phyloP scores from a whole-genome alignment of 1,284 basidiomycete genomes.

The Microbotryum lychnidis-dioicae region DNA sequence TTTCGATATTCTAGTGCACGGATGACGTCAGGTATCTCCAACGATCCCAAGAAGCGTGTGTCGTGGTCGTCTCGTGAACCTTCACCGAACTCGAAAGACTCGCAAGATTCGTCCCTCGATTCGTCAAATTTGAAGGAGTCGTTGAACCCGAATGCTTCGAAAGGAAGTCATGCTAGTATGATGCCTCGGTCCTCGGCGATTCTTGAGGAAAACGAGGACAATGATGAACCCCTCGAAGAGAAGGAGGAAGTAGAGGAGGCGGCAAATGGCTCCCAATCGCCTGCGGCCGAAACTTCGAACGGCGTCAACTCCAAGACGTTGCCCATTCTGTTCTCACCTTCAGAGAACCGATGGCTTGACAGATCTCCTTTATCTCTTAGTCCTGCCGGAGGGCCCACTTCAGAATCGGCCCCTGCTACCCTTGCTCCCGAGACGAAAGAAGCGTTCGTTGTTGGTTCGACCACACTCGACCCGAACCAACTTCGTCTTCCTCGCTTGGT shows the following conservation, averaged over 20 bases:
- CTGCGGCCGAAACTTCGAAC: background rate
- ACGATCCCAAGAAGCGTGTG: background rate
- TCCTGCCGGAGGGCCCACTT: background rate
- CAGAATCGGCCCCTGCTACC: no score
- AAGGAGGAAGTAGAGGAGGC: conserved; percentile 1
- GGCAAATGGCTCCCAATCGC: background rate
- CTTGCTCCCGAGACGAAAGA: no score
- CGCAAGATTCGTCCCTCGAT: background rate
- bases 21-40: background rate
- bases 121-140: background rate
- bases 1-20: background rate
- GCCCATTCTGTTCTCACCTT: conserved; percentile 6
- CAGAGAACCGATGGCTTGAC: conserved; percentile 17
- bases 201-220: no score
- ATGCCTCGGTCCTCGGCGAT: no score
- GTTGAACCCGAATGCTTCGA: no score
- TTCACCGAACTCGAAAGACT: conserved; percentile 1
- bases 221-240: background rate
- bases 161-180: no score
- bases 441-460: background rate
- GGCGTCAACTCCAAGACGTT: background rate
- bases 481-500: background rate
- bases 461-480: conserved; percentile 4
- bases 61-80: background rate
- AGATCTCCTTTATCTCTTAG: conserved; percentile 4